phyloP scores from a whole-genome alignment of 2,329 filamentous ascomycete species.

The Aspergillus sp. region DNA sequence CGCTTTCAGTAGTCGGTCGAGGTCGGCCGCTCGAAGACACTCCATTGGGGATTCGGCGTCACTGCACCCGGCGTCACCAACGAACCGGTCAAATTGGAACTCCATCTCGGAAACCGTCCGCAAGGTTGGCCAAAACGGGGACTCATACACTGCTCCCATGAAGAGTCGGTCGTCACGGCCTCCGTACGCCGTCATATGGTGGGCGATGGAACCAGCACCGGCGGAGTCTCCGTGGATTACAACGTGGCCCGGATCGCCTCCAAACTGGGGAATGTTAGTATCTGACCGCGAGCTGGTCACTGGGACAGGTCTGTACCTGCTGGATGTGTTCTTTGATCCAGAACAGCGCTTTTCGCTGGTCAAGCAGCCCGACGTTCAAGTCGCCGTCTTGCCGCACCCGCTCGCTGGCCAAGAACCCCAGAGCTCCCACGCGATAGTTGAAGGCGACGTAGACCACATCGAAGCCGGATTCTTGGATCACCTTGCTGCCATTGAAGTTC shows the following conservation, averaged over 20 bases:
- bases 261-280: constrained; percentile 44
- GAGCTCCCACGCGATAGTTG: constrained; percentile 66
- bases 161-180: constrained; percentile 49
- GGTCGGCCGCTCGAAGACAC: constrained; percentile 45
- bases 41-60: constrained; percentile 35
- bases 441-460: constrained; percentile 66
- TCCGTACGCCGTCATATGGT: constrained; percentile 53
- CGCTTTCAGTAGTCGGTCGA: constrained; percentile 37
- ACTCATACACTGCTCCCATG: constrained; percentile 48
- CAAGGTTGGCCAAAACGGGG: constrained; percentile 48
- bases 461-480: constrained; percentile 54
- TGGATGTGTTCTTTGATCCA: constrained; percentile 62
- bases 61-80: constrained; percentile 43
- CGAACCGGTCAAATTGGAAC: constrained; percentile 48
- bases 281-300: background rate
- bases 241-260: constrained; percentile 58
- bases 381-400: constrained; percentile 54
- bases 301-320: constrained; percentile 9
- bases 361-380: constrained; percentile 62
- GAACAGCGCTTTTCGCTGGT: constrained; percentile 58
- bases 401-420: constrained; percentile 61
- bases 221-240: constrained; percentile 62
- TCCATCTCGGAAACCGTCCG: constrained; percentile 46
- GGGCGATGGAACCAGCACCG: constrained; percentile 57
- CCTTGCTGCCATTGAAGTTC: constrained; percentile 57